Evolutionary conservation across 2,329 filamentous ascomycete species (phyloP).

Genomic region (Penicillium polonicum): DNA sequence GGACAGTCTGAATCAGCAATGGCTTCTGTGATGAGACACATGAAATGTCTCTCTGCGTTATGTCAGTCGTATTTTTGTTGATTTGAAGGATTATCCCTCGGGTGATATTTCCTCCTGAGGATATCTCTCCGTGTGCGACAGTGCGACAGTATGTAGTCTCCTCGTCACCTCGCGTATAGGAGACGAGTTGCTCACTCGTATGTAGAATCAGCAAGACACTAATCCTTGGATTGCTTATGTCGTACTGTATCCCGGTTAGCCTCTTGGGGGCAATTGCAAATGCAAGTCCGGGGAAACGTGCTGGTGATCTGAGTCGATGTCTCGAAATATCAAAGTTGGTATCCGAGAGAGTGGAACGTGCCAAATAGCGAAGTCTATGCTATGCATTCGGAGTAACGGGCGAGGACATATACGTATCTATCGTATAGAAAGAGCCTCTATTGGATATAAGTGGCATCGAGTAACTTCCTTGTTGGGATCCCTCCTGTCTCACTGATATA

Average conservation of each 20-base stretch:
- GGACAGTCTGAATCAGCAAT: neutral
- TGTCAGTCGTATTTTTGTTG: neutral
- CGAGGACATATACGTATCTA: too few species aligned
- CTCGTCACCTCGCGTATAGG: neutral
- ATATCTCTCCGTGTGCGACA: neutral
- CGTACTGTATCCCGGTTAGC: neutral
- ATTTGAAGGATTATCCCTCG: neutral
- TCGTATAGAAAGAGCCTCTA: neutral
- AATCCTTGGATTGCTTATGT: neutral
- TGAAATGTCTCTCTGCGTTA: neutral
- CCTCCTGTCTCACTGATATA: neutral
- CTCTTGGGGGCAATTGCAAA: neutral
- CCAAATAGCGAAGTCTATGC: constrained; percentile 5
- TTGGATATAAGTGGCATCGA: neutral
- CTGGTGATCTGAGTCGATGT: constrained; percentile 7
- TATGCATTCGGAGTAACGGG: too few species aligned
- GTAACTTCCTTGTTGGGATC: neutral
- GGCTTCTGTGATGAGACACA: neutral
- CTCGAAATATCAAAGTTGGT: constrained; percentile 5
- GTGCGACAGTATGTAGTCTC: neutral
- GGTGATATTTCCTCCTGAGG: neutral
- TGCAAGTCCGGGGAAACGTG: neutral
- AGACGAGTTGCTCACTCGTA: neutral
- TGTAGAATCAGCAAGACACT: neutral
- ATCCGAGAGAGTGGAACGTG: constrained; percentile 12